Percentiles rank a stretch among this genome's conserved stretches.
Conservation (phyloP, 257 asterid species). For the Petunia axillaris region DNA sequence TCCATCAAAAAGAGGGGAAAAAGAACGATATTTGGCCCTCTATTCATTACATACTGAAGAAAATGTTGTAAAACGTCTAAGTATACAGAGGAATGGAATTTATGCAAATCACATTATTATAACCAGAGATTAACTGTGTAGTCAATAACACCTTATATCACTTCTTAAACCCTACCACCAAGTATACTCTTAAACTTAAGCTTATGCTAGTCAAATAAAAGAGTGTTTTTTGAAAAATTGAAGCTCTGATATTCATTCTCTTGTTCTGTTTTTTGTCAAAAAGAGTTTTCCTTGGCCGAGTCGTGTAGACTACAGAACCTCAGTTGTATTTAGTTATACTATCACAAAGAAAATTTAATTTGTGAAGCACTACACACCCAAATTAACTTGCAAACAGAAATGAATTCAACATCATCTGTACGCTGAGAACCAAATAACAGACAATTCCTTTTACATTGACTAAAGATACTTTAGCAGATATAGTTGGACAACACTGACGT, state of each 20-base stretch:
- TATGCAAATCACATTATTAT: background rate
- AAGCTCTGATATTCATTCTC: background rate
- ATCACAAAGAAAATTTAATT: constrained; percentile 10
- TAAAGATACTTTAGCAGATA: background rate
- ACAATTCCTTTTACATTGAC: background rate
- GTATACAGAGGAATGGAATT: background rate
- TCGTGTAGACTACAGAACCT: constrained; percentile 3
- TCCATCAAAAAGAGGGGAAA: no score
- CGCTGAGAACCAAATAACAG: background rate
- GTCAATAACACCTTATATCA: constrained; percentile 9
- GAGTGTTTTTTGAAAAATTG: background rate
- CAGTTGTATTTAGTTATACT: background rate
- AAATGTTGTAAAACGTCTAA: background rate
- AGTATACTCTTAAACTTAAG: constrained; percentile 2
- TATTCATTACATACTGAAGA: background rate
- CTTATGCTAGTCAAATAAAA: background rate
- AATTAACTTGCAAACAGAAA: constrained; percentile 11
- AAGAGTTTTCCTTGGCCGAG: background rate
- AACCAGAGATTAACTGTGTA: background rate
- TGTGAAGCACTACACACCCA: constrained; percentile 1
- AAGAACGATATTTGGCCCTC: background rate
- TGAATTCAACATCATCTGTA: background rate
- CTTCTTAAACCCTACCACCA: constrained; percentile 8
- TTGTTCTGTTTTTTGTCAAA: background rate
- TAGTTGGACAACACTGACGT: constrained; percentile 4